phyloP scores from a whole-genome alignment of 108 stramenopile genomes.

The Skeletonema costatum region DNA sequence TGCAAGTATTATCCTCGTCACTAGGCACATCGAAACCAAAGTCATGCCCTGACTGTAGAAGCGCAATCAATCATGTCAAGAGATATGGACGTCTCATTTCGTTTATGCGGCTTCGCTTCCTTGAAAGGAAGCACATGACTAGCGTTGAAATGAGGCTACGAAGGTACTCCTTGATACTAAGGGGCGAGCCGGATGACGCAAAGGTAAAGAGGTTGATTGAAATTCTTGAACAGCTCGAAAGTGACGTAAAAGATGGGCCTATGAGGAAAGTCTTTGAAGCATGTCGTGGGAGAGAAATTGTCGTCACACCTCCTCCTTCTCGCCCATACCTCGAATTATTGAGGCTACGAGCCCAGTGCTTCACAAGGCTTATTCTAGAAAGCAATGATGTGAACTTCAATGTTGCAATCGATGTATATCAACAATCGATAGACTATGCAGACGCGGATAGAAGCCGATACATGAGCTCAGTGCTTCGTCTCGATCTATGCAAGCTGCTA shows the following conservation, averaged over 20 bases:
- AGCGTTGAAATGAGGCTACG: constrained; percentile 5
- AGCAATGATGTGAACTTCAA: neutral
- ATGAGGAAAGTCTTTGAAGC: constrained; percentile 49
- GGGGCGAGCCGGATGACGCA: neutral
- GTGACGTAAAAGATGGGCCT: constrained; percentile 19
- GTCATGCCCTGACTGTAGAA: constrained; percentile 46
- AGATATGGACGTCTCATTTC: constrained; percentile 46
- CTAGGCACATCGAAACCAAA: constrained; percentile 24
- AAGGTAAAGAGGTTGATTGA: neutral
- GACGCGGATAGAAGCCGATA: constrained; percentile 11
- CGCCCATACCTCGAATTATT: constrained; percentile 5
- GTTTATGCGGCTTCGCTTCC: constrained; percentile 17
- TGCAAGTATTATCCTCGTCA: neutral
- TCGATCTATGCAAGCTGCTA: too few relatives aligned
- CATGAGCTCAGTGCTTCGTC: too few relatives aligned
- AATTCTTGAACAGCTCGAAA: constrained; percentile 8
- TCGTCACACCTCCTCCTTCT: constrained; percentile 24
- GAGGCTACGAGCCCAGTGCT: constrained; percentile 9
- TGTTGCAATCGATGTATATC: constrained; percentile 3
- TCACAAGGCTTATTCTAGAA: constrained; percentile 7
- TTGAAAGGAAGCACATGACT: constrained; percentile 51
- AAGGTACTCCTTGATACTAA: constrained; percentile 2
- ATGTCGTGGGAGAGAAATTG: constrained; percentile 21
- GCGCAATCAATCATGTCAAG: constrained; percentile 33
- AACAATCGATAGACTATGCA: constrained; percentile 20